Evolutionary conservation across 352 stramenopile species (phyloP).

Genomic region (Pythium sp.): DNA sequence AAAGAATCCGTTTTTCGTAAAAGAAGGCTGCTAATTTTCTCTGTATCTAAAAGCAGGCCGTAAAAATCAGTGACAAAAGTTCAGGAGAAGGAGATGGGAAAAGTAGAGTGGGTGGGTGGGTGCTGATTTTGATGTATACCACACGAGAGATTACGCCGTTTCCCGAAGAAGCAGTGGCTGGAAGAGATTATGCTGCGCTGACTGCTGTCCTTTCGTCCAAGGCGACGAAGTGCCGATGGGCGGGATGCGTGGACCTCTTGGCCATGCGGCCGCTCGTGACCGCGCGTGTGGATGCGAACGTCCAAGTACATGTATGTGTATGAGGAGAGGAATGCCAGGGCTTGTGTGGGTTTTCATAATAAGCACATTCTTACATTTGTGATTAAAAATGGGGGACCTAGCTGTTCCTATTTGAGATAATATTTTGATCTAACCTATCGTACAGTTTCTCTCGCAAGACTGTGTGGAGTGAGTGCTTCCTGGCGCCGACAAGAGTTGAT

Average conservation of each 20-base stretch:
- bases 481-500: not conserved
- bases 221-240: not conserved
- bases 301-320: not conserved
- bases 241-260: not conserved
- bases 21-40: not conserved
- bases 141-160: constrained; percentile 7
- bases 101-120: not conserved
- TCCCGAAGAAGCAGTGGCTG: not conserved
- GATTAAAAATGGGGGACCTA: constrained; percentile 11
- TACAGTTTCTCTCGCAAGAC: constrained; percentile 43
- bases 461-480: constrained; percentile 21
- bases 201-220: constrained; percentile 8
- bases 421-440: constrained; percentile 51
- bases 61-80: constrained; percentile 5
- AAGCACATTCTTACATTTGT: constrained; percentile 10
- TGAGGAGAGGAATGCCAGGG: too few relatives aligned
- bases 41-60: not conserved
- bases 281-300: not conserved
- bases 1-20: not conserved
- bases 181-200: not conserved
- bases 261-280: not conserved
- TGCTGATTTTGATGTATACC: constrained; percentile 2
- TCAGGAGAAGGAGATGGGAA: not conserved
- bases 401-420: constrained; percentile 18
- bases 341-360: not conserved